Conservation (phyloP, 495 filamentous ascomycete genomes). For the Aspergillus steynii region DNA sequence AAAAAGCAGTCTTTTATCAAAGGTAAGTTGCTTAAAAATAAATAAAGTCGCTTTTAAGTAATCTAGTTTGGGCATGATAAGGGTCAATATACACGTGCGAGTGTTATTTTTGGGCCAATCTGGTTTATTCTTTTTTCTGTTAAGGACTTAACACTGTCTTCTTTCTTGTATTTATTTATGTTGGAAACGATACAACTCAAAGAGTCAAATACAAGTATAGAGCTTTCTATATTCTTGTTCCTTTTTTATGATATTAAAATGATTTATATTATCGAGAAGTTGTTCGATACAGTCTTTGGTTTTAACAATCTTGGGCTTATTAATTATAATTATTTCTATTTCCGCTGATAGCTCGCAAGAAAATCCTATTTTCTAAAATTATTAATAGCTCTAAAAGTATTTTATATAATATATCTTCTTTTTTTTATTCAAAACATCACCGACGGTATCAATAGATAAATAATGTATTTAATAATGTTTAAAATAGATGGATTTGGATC, state of each 20-base stretch:
- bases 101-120: neutral
- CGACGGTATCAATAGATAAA: neutral
- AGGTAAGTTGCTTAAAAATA: neutral
- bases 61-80: neutral
- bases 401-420: neutral
- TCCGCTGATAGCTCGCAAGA: neutral
- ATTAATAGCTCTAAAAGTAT: neutral
- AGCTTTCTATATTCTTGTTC: too few species aligned
- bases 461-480: neutral
- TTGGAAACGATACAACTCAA: too few species aligned
- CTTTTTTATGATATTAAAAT: too few species aligned
- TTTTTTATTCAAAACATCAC: neutral
- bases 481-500: neutral
- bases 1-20: slow-evolving; percentile 1
- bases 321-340: neutral
- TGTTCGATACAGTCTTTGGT: too few species aligned
- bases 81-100: neutral
- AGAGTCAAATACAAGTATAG: too few species aligned
- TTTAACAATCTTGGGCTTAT: too few species aligned
- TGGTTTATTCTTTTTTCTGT: neutral
- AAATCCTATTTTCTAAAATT: neutral
- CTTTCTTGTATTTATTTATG: neutral
- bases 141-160: neutral
- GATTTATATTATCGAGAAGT: too few species aligned
- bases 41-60: neutral